Base-by-base conservation (phyloP, 768 basidiomycete species). In the Naganishia antarctica region DNA sequence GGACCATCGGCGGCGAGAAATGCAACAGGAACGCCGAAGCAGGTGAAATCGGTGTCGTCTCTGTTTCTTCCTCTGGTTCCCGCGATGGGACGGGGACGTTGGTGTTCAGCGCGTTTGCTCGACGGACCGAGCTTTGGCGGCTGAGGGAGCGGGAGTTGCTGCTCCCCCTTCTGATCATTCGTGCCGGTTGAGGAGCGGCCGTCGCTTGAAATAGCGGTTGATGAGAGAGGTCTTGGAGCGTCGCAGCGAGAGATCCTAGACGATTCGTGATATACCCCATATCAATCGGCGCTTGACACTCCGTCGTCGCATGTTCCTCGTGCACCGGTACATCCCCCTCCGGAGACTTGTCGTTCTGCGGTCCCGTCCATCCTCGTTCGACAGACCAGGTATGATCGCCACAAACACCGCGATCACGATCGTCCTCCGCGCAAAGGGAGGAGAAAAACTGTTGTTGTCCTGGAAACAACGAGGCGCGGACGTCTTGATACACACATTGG, bases 21-120 rank as follows among this genome's bases (percentile, higher is more conserved):
- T 70, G 68, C 16, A 71, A 73, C 23, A 77, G 66, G 64, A 77
- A 77, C 6, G 76, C 76, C 7, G 76, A 77, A n/a, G 76, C 76
- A 2, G 76, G 76, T 3, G 74, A 75, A 62, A 77, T 71, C 2
- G 71, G 60, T 21, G n/a, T n/a, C n/a, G n/a, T n/a, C n/a, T n/a
- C n/a, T n/a, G n/a, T n/a, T n/a, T 64, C 51, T 21, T 28, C 51
- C 21, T 28, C 50, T 31, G 25, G 50, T 37, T 51, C 13, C 21
- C 11, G 50, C 21, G 50, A 5, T 9, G 50, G 28, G 3, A 31
- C 31, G n/a, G n/a, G n/a, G n/a, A n/a, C n/a, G n/a, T n/a, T n/a
- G n/a, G n/a, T n/a, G 50, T 9, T 31, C 25, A 28, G 47, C 47
- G 47, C 11, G 9, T 49, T 29, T 26, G 32, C 53, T 11, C 53